Evolutionary conservation across 176 grass and related monocot species (phyloP), one percentile per base, ranked within the genome.

Genomic region (Saccharum spontaneum): DNA sequence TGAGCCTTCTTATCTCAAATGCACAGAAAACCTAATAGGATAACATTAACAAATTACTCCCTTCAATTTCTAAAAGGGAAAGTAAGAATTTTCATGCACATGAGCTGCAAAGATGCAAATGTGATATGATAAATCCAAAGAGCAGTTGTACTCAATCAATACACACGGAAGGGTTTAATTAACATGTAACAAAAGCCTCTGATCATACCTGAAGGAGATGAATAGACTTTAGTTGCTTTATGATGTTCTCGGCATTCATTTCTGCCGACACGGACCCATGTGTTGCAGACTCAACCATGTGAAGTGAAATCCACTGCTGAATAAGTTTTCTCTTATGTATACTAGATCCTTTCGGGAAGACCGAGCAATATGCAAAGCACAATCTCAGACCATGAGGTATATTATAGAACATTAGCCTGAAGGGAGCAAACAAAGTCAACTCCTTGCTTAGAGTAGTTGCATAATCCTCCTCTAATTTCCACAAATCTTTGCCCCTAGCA

Each of bases 401-500:
- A 13, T 71, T 71, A 41, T 71, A 71, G 20, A 71, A 71, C 68
- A 71, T 71, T 12, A 71, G 38, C 68, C 38, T 71, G 68, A 71
- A 71, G 20, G 68, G 68, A 41, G 36, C 37, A 71, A 71, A 71
- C 68, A 71, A 71, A 5, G 68, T 71, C 68, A 71, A 71, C 68
- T 71, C 68, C 18, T 43, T 71, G 38, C 38, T 71, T 39, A 71
- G 38, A 5, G 68, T 71, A 11, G 37, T 43, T 43, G 37, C 38
- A 41, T 71, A 71, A 71, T 71, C 68, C 36, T 43, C 68, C 68
- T 71, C 68, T 40, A 71, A 71, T 71, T 71, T 71, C 68, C 68
- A 71, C 38, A 71, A 71, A 36, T 71, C 68, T 71, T 71, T 41
- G 18, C 9, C 68, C 68, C 17, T 71, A 41, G 68, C 68, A 71